Evolutionary conservation across 371 early-diverging fungal species (phyloP), one percentile per base, ranked within the genome.

Genomic region (Mortierella sp.): DNA sequence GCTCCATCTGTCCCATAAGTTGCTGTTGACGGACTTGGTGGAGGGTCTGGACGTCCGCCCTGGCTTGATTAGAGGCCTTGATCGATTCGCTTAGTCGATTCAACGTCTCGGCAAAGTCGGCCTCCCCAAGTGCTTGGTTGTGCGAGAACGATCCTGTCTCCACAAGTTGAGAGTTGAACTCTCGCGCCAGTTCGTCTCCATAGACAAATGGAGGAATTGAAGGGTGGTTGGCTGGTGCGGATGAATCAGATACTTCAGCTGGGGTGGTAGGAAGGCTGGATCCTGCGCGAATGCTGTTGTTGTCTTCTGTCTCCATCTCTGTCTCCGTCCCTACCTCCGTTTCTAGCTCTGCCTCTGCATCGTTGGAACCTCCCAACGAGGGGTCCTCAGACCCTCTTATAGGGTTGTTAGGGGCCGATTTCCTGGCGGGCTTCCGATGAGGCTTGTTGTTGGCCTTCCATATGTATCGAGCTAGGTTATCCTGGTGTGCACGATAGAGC

Each of bases 401-500:
- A 11, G 63, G 7, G 16, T 63, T 28, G 63, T 63, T 63, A 16
- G 31, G 19, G 7, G 16, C 34, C 7, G 34, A 63, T 31, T 19
- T 63, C 34, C 28, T 63, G 63, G 63, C 28, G 28, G 31, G 63
- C 6, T 2, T 63, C 16, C 63, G 63, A 14, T 28, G 63, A 63
- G 34, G 63, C 63, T 63, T 63, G 31, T 63, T 28, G 28, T 34
- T 63, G 34, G 28, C 31, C 19, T 70, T 81, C 81, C 81, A 81
- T 16, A 81, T 57, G 44, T 77, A 57, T 26, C 73, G 73, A 4
- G 77, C 81, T 48, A 75, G 78, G 1, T 65, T 74, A 26, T 77
- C 84, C 48, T 83, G 84, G 52, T 73, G 72, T 68, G 74, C 50
- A 48, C 70, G 70, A 24, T 80, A 28, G 4, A 58, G n/a, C 7